Base-by-base conservation (phyloP, 2,329 filamentous ascomycete genomes). In the Fusarium sulawesiense region DNA sequence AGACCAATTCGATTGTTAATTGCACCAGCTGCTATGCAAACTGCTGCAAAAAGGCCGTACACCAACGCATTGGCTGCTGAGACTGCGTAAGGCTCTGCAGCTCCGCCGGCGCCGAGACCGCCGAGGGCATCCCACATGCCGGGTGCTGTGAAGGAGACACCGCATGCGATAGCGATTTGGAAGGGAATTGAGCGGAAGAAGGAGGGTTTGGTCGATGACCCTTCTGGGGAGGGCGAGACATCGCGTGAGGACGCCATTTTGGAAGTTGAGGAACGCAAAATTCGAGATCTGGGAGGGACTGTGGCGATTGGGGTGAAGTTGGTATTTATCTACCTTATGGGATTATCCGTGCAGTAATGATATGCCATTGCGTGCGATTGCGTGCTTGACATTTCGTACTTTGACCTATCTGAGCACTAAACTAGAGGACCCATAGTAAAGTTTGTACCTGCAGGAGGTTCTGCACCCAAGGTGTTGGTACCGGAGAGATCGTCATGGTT, bases 51-150 rank as follows among this genome's bases (percentile, higher is more conserved):
- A 8, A 64, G 29, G 0, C 61, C 61, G 7, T 64, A 64, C 0
- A 64, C 51, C 0, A 64, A 32, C 1, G 64, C 64, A 1, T 67
- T 67, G 12, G 63, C 64, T 21, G 64, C 64, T 8, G 62, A 66
- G 0, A 67, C 64, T 0, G 92, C 83, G 70, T 88, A 85, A 0
- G 91, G 90, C n/a, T 84, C 83, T 68, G 88, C 83, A 27, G 86
- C 83, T 2, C 91, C 91, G 53, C 75, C 75, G 5, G 75, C 75
- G 4, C 75, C 75, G 7, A 76, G 61, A 25, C 65, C 66, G 23
- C 73, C 74, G 7, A 76, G 71, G 7, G 75, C 75, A 23, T 72
- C 71, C 74, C 74, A 76, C 51, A 76, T 68, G 2, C 74, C 74
- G 2, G 74, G 74, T 1, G 73, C 74, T 2, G 70, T 69, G 18